These are phyloP conservation scores for Phytopythium litorale DNA, from an alignment of 352 stramenopile species.

Conservation along the genomic window DNA sequence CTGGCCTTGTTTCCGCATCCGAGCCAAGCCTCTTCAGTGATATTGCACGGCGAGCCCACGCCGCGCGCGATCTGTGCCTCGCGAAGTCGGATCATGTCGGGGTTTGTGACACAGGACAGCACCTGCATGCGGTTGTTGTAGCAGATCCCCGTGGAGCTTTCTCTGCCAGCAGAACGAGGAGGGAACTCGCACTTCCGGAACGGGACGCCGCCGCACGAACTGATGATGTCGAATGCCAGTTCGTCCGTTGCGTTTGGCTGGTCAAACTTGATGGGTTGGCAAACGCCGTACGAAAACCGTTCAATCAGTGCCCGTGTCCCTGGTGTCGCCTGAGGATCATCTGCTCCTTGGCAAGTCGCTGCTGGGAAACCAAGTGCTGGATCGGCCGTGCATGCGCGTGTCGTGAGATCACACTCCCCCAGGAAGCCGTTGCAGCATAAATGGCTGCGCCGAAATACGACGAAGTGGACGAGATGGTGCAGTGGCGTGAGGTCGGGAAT, in stretches of 20 bases:
- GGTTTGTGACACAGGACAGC: slow-evolving; percentile 16
- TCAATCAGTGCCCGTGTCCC: slow-evolving; percentile 7
- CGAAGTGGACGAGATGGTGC: slow-evolving; percentile 14
- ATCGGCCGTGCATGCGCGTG: neutral
- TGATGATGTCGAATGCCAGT: neutral
- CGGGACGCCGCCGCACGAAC: slow-evolving; percentile 8
- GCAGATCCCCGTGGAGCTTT: slow-evolving; percentile 13
- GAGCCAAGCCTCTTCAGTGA: slow-evolving; percentile 15
- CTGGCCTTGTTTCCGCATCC: slow-evolving; percentile 3
- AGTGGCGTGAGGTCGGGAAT: slow-evolving; percentile 20
- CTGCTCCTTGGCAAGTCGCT: slow-evolving; percentile 1
- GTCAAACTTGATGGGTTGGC: slow-evolving; percentile 10
- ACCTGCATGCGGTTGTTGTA: slow-evolving; percentile 26
- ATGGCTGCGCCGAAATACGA: slow-evolving; percentile 12
- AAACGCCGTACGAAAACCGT: slow-evolving; percentile 10
- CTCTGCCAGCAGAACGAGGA: neutral
- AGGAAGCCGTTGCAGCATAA: slow-evolving; percentile 36
- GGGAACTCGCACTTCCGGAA: slow-evolving; percentile 20
- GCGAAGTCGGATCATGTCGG: slow-evolving; percentile 12
- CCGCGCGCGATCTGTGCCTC: slow-evolving; percentile 12
- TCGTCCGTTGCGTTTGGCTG: slow-evolving; percentile 5
- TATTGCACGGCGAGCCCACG: slow-evolving; percentile 8
- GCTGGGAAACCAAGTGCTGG: neutral
- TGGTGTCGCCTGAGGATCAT: neutral
- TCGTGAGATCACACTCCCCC: slow-evolving; percentile 18